Conservation (phyloP, 768 basidiomycete species). For the Xanthoconium purpureum region DNA sequence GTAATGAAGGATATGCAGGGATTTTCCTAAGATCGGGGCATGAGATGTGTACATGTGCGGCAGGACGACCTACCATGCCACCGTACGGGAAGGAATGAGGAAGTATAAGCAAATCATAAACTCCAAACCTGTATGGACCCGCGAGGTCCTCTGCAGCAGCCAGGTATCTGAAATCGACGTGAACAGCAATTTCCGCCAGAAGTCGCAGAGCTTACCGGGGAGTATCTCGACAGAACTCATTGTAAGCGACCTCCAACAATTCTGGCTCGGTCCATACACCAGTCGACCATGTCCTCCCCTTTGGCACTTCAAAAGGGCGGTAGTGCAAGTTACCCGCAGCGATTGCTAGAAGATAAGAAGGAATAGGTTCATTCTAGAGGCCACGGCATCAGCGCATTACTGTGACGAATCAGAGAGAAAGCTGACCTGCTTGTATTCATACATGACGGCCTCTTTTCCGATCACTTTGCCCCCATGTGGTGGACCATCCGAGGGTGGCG, state of each 20-base stretch:
- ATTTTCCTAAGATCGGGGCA: conserved; percentile 60
- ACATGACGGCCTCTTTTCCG: conserved; percentile 71
- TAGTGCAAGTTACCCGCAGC: conserved; percentile 83
- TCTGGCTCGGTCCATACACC: conserved; percentile 94
- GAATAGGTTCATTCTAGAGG: conserved; percentile 76
- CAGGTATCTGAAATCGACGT: conserved; percentile 53
- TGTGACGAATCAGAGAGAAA: neutral
- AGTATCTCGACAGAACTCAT: conserved; percentile 90
- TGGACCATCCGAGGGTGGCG: conserved; percentile 61
- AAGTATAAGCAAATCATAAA: conserved; percentile 86
- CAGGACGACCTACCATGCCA: conserved; percentile 58
- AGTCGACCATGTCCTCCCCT: conserved; percentile 71
- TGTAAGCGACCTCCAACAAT: conserved; percentile 68
- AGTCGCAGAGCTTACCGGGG: conserved; percentile 50
- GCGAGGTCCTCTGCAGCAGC: conserved; percentile 68
- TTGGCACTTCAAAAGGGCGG: conserved; percentile 53
- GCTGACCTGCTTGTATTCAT: conserved; percentile 73
- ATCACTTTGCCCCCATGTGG: conserved; percentile 71
- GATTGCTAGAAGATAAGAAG: conserved; percentile 90
- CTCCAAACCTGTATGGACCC: conserved; percentile 75
- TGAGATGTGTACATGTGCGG: neutral
- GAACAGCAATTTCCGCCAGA: too few relatives aligned
- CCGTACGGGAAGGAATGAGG: conserved; percentile 93
- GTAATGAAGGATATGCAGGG: conserved; percentile 85
- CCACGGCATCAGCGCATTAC: neutral